Conservation (phyloP, 768 basidiomycete genomes). For the Rubroboletus pulcherrimus region DNA sequence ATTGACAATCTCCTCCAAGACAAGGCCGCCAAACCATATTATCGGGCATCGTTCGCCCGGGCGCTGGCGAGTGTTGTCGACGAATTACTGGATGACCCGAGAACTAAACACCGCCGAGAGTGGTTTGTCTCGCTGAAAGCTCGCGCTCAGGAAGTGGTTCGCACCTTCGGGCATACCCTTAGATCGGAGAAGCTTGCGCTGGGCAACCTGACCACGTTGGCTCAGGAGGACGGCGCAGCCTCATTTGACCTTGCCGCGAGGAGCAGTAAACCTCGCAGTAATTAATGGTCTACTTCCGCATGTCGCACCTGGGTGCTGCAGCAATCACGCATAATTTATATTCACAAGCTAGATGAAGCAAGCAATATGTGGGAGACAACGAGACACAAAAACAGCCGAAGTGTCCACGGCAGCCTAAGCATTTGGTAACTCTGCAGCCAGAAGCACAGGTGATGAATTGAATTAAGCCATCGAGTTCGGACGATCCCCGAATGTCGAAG, state of each 20-base stretch:
- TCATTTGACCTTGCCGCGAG: conserved; percentile 30
- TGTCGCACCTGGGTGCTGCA: background rate
- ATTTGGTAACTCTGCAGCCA: background rate
- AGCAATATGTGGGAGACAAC: background rate
- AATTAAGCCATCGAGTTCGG: conserved; percentile 41
- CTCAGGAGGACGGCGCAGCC: conserved; percentile 27
- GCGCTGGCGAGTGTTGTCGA: conserved; percentile 42
- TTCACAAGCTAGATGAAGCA: conserved; percentile 10
- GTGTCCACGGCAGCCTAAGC: conserved; percentile 1
- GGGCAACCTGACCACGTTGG: conserved; percentile 23
- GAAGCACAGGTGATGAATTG: background rate
- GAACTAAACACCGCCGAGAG: conserved; percentile 13
- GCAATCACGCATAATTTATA: background rate
- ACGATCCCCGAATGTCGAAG: conserved; percentile 31
- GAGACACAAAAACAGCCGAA: conserved; percentile 1
- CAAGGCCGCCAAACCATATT: conserved; percentile 31
- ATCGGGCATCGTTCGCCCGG: conserved; percentile 46
- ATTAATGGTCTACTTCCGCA: conserved; percentile 8
- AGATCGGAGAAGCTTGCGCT: conserved; percentile 21
- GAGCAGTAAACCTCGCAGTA: conserved; percentile 25
- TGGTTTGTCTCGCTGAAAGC: conserved; percentile 18
- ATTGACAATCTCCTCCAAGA: conserved; percentile 34
- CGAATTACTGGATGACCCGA: conserved; percentile 27
- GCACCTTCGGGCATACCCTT: conserved; percentile 9
- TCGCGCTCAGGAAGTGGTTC: conserved; percentile 18